Base-by-base conservation (phyloP, 2,329 filamentous ascomycete genomes). In the Coniosporium tulheliwenetii region DNA sequence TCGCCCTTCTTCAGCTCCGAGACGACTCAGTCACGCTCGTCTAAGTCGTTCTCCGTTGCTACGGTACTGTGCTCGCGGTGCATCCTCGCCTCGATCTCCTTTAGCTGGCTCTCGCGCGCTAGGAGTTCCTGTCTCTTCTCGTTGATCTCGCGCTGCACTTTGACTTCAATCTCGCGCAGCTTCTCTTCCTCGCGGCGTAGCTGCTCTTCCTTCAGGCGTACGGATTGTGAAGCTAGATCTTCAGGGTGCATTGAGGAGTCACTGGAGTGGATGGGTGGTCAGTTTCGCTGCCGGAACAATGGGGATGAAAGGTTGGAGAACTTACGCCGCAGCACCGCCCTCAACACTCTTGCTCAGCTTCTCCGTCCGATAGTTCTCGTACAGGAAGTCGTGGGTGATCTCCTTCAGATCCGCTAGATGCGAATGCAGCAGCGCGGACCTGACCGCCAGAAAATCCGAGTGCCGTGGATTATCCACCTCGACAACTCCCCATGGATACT, bases 291-390 rank as follows among this genome's bases (percentile, higher is more conserved):
- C 9, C 35, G 33, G n/a, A 32, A 32, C 37, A 37, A 15, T 8
- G n/a, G 5, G 14, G n/a, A 9, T 8, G 26, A 30, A 30, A 44
- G 44, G 37, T 38, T 37, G 36, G 39, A 43, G 46, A 45, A 85
- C 86, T 53, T 83, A 94, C 86, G 78, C 77, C 75, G 78, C 76
- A 65, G 78, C 74, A 66, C 84, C 83, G 62, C 85, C 85, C 60
- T 95, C 87, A 53, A 98, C 91, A 62, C 86, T 95, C 85, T 96
- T 98, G 72, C 85, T 93, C 55, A 98, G 83, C 73, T 96, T 96
- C 83, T 98, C 91, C 58, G 91, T 98, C 85, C 91, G 86, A 76
- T 98, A 98, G 70, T 98, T 98, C 65, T 98, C 91, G 69, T 98
- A 98, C 49, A 98, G 71, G 80, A 98, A 98, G 66, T 98, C 91